Conservation (phyloP, 371 early-diverging fungal species). For the Mucor velutinosus region DNA sequence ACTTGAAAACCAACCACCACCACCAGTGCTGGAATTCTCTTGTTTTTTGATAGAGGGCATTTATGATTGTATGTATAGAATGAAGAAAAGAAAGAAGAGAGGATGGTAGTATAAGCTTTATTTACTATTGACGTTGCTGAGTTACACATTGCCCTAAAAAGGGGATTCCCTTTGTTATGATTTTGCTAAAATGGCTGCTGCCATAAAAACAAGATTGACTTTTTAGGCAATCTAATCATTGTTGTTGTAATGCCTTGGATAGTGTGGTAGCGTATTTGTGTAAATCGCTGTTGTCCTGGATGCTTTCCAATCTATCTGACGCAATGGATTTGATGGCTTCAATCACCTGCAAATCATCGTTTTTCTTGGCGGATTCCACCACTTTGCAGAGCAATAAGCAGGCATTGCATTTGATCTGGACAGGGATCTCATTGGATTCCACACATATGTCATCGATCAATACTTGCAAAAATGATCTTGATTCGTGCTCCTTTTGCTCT, state of each 20-base stretch:
- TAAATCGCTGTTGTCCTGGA: conserved; percentile 9
- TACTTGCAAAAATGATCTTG: conserved; percentile 46
- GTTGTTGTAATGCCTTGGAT: conserved; percentile 11
- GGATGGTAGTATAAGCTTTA: not conserved
- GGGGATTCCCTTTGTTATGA: not conserved
- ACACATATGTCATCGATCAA: conserved; percentile 34
- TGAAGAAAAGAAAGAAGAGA: not conserved
- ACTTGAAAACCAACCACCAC: conserved; percentile 21
- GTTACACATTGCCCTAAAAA: not conserved
- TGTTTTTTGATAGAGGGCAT: not conserved
- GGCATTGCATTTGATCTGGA: conserved; percentile 57
- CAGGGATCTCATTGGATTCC: conserved; percentile 25
- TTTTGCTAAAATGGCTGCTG: not conserved
- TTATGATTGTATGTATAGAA: not conserved
- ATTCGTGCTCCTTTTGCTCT: conserved; percentile 20
- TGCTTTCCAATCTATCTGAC: conserved; percentile 7
- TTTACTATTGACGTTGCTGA: not conserved
- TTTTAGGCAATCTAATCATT: conserved; percentile 1
- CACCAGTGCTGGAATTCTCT: not conserved
- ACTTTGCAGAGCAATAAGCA: conserved; percentile 55
- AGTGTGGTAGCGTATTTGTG: conserved; percentile 18
- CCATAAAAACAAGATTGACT: not conserved
- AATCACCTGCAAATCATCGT: not conserved
- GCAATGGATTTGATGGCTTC: not conserved
- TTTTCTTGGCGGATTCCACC: conserved; percentile 30